Evolutionary conservation across 2,329 filamentous ascomycete species (phyloP), one percentile per base, ranked within the genome.

Genomic region (Apiospora kogelbergensis): DNA sequence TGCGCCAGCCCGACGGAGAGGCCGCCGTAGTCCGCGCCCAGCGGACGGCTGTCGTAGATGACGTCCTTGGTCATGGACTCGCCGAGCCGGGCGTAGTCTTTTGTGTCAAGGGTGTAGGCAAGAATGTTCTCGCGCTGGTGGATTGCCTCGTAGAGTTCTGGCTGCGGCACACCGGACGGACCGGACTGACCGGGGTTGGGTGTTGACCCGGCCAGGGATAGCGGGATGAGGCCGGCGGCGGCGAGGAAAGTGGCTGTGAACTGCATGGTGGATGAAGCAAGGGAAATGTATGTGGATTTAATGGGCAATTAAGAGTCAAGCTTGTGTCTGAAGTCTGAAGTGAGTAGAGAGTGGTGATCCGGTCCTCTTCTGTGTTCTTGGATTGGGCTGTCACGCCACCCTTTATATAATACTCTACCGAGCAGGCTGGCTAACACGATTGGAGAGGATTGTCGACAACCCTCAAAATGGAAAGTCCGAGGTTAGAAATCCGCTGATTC

Each of bases 1-100:
- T 66, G 26, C 44, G 53, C 10, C 4, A 66, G 26, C 9, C 65
- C 65, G 5, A 15, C 44, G 26, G 65, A 66, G 44, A 66, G 65
- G 45, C 42, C 44, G n/a, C 65, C 65, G 30, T 40, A 48, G 30
- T 53, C 44, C 2, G 40, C 10, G 10, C 65, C 65, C 30, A 66
- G 65, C 1, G 65, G 65, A 2, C 65, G 42, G 44, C 65, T 66
- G 65, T 66, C 65, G 65, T 66, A 48, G 44, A 66, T 44, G 44
- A 66, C 26, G 44, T 66, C 65, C 13, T 66, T 4, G 26, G 65
- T 66, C 65, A 66, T 40, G 42, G 65, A 46, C 45, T 66, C 65
- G 44, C 44, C 44, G 4, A 66, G 65, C 0, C 44, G 44, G 44
- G 6, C 44, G 7, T 66, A 66, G 17, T 66, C 24, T 30, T 66